phyloP scores from a whole-genome alignment of 306 rosid genomes.

The Casuarina equisetifolia region DNA sequence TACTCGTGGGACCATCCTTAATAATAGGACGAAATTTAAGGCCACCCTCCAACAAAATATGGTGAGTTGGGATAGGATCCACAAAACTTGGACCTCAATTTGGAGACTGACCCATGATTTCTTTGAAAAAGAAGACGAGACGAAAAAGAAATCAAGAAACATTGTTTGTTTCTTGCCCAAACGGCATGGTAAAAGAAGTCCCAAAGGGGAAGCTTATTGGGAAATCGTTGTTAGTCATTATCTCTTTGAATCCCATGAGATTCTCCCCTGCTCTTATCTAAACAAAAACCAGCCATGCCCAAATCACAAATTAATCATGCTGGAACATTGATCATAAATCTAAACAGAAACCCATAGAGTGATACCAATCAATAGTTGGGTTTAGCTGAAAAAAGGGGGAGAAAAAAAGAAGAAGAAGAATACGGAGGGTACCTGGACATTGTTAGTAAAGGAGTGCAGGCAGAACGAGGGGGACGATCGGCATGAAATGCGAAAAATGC shows the following conservation, averaged over 20 bases:
- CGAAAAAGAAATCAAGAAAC: too few species aligned
- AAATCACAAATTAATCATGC: neutral
- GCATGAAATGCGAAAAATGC: conserved; percentile 64
- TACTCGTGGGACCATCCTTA: too few species aligned
- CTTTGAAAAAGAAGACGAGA: too few species aligned
- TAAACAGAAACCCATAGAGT: conserved; percentile 10
- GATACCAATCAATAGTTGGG: conserved; percentile 12
- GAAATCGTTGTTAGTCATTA: too few species aligned
- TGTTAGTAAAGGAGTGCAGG: conserved; percentile 52
- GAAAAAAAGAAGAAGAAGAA: neutral
- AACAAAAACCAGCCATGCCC: neutral
- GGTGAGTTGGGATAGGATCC: too few species aligned
- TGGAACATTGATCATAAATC: neutral
- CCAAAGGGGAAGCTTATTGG: too few species aligned
- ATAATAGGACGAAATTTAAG: too few species aligned
- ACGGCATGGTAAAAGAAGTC: too few species aligned
- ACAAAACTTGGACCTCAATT: too few species aligned
- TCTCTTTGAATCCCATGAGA: neutral
- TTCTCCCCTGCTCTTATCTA: neutral
- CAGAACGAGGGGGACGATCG: conserved; percentile 35
- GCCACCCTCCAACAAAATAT: too few species aligned
- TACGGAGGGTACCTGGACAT: conserved; percentile 43
- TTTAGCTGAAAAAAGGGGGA: neutral
- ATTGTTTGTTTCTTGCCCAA: too few species aligned
- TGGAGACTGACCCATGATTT: too few species aligned